A percentile compares a stretch with the other conserved stretches of the same genome.
Evolutionary conservation across 306 rosid species (phyloP).

Genomic region (Luffa acutangula): DNA sequence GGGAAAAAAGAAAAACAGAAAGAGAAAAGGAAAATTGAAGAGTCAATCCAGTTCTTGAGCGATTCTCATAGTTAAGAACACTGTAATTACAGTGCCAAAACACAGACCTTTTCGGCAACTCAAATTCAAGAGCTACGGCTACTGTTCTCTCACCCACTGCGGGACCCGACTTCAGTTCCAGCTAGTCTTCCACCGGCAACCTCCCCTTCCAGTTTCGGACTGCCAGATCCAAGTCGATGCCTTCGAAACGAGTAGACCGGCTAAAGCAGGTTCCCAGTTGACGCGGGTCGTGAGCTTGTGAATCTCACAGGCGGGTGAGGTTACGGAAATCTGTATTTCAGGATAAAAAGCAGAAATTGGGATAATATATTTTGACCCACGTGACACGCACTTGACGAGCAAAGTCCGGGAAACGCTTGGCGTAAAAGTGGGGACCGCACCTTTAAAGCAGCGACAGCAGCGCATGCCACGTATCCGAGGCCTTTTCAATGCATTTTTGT

Average conservation of each 20-base stretch:
- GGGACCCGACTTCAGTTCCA: slow-evolving; percentile 8
- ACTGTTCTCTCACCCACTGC: slow-evolving; percentile 9
- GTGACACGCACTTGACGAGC: slow-evolving; percentile 15
- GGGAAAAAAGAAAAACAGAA: not conserved
- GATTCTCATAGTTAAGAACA: not conserved
- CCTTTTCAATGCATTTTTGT: not conserved
- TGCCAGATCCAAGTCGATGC: not conserved
- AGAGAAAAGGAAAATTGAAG: not conserved
- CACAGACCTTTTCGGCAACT: not conserved
- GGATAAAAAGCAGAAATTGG: not conserved
- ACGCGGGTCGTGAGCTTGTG: not conserved
- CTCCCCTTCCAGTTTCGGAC: not conserved
- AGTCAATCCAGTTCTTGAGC: not conserved
- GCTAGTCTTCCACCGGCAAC: slow-evolving; percentile 4
- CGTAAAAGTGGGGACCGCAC: slow-evolving; percentile 5
- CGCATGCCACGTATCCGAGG: slow-evolving; percentile 2
- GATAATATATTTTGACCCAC: not conserved
- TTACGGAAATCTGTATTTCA: not conserved
- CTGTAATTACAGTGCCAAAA: not conserved
- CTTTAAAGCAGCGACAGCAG: slow-evolving; percentile 5
- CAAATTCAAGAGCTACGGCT: slow-evolving; percentile 17
- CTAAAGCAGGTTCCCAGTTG: slow-evolving; percentile 9
- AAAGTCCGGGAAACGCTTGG: slow-evolving; percentile 9
- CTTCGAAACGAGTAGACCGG: not conserved
- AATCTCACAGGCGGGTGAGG: not conserved